Conservation (phyloP, 257 asterid genomes). For the Petrea volubilis region DNA sequence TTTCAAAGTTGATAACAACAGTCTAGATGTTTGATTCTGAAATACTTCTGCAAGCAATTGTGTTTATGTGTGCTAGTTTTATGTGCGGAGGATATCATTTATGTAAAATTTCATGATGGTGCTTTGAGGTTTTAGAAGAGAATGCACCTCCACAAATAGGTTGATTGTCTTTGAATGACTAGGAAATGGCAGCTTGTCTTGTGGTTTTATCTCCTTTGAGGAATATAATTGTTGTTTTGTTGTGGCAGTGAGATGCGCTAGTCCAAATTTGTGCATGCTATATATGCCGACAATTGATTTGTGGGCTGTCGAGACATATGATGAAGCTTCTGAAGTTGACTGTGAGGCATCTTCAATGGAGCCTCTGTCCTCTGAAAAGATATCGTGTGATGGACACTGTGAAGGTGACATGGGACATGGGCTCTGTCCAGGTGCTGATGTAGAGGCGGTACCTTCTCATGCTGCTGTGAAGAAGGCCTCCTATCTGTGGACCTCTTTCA, state of each 20-base stretch:
- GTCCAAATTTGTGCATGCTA: slow-evolving; percentile 61
- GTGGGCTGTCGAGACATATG: slow-evolving; percentile 78
- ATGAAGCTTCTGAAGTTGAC: slow-evolving; percentile 37
- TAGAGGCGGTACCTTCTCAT: slow-evolving; percentile 32
- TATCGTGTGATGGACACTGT: slow-evolving; percentile 18
- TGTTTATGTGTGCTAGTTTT: not conserved
- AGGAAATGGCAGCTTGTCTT: not conserved
- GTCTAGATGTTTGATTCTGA: not conserved
- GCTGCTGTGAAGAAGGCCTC: slow-evolving; percentile 51
- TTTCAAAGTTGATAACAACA: not conserved
- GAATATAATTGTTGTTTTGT: slow-evolving; percentile 29
- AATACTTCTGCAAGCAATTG: not conserved
- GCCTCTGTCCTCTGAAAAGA: slow-evolving; percentile 28
- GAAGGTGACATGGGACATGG: slow-evolving; percentile 37
- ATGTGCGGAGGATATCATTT: not conserved
- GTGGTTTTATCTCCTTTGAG: slow-evolving; percentile 3
- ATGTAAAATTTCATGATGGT: not conserved
- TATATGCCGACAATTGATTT: slow-evolving; percentile 91
- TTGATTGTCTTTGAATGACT: not conserved
- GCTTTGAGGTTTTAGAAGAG: not conserved
- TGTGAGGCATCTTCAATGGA: slow-evolving; percentile 33
- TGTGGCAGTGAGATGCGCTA: slow-evolving; percentile 84
- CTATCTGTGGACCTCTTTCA: slow-evolving; percentile 80
- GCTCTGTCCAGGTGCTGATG: slow-evolving; percentile 30
- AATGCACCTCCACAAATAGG: not conserved